Percentiles rank a stretch among this genome's conserved stretches.
Evolutionary conservation across 2,329 filamentous ascomycete species (phyloP).

Genomic region (Pestalotiopsis sp.): DNA sequence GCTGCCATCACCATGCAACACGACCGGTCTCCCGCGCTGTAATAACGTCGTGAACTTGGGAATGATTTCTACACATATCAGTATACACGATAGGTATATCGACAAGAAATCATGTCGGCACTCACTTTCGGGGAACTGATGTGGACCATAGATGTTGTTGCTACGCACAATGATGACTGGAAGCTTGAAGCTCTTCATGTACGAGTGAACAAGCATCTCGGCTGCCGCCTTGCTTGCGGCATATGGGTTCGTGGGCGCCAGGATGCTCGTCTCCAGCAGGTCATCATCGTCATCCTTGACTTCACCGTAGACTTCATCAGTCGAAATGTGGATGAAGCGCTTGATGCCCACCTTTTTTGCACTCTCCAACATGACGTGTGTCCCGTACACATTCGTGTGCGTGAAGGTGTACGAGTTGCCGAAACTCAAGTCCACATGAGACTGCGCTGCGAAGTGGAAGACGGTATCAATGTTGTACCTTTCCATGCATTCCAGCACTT

Average conservation of each 20-base stretch:
- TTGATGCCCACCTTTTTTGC: conserved; percentile 71
- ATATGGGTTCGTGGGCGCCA: conserved; percentile 82
- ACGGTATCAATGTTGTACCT: conserved; percentile 76
- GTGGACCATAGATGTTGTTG: conserved; percentile 85
- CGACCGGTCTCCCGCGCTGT: conserved; percentile 65
- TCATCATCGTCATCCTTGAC: conserved; percentile 73
- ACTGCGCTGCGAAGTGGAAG: conserved; percentile 85
- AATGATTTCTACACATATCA: conserved; percentile 68
- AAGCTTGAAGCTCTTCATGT: conserved; percentile 80
- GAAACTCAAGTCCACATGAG: conserved; percentile 81
- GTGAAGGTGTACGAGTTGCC: conserved; percentile 83
- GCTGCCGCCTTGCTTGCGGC: conserved; percentile 80
- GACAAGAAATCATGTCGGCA: conserved; percentile 12
- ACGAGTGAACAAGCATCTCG: conserved; percentile 85
- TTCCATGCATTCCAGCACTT: conserved; percentile 72
- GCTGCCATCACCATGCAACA: conserved; percentile 76
- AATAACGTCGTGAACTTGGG: conserved; percentile 79
- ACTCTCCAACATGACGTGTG: conserved; percentile 78
- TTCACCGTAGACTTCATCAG: conserved; percentile 85
- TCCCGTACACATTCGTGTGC: conserved; percentile 80
- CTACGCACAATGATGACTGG: conserved; percentile 79
- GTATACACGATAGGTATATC: not conserved
- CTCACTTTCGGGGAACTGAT: conserved; percentile 83
- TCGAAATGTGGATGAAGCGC: conserved; percentile 81
- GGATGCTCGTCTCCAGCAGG: conserved; percentile 71